A percentile compares a stretch with the other conserved stretches of the same genome.
These are phyloP conservation scores for Sporothrix luriei DNA, from an alignment of 2,329 filamentous ascomycete genomes.

Conservation along the genomic window DNA sequence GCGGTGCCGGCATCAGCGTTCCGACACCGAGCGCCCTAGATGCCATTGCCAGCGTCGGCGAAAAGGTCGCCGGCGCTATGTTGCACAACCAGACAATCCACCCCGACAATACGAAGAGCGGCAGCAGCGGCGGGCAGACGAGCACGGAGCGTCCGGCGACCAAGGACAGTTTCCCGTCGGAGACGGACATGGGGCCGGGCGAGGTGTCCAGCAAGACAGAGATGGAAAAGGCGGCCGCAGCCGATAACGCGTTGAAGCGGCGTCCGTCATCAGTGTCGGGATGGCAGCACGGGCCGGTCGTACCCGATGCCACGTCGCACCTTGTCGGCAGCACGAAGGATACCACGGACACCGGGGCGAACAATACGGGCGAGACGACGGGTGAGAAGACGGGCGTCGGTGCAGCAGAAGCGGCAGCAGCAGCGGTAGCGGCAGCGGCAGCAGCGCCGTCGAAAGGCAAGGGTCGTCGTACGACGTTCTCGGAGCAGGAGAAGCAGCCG, in stretches of 20 bases:
- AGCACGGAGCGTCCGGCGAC: conserved; percentile 21
- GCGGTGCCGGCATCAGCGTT: conserved; percentile 48
- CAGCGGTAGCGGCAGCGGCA: not conserved
- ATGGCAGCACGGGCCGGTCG: not conserved
- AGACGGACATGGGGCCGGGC: conserved; percentile 38
- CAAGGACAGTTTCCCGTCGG: conserved; percentile 38
- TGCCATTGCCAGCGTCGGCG: conserved; percentile 44
- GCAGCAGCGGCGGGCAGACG: conserved; percentile 9
- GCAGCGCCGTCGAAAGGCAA: conserved; percentile 17
- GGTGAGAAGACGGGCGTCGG: conserved; percentile 30
- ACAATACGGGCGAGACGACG: conserved; percentile 32
- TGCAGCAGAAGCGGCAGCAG: not conserved
- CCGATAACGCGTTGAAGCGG: conserved; percentile 39
- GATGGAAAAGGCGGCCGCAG: conserved; percentile 40
- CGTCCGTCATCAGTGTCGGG: conserved; percentile 32
- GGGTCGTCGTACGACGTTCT: conserved; percentile 59
- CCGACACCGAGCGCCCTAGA: conserved; percentile 45
- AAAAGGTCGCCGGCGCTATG: conserved; percentile 42
- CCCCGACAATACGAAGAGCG: conserved; percentile 27
- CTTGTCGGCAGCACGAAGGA: conserved; percentile 1
- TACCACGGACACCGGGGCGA: conserved; percentile 35
- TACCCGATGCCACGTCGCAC: not conserved
- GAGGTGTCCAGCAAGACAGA: conserved; percentile 37
- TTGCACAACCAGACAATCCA: conserved; percentile 33
- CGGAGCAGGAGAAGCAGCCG: conserved; percentile 53